phyloP scores from a whole-genome alignment of 2,329 filamentous ascomycete species.

The Anisogramma anomala region DNA sequence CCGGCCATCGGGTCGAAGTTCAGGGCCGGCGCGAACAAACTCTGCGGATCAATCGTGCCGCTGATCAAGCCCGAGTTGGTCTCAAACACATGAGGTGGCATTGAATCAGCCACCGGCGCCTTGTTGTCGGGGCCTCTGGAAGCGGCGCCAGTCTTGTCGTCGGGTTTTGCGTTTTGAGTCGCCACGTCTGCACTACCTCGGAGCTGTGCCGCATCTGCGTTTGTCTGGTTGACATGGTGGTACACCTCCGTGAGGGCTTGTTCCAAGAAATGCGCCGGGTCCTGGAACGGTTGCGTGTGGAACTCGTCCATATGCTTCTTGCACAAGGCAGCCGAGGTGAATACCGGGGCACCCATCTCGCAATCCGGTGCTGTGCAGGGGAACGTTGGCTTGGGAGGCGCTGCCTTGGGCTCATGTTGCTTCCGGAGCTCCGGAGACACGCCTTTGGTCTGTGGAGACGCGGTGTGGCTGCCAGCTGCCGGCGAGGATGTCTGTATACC shows the following conservation, averaged over 20 bases:
- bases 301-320: conserved; percentile 46
- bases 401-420: conserved; percentile 19
- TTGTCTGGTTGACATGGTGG: conserved; percentile 30
- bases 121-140: conserved; percentile 19
- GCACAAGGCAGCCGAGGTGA: conserved; percentile 42
- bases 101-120: conserved; percentile 19
- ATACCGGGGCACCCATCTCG: conserved; percentile 37
- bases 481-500: conserved; percentile 28
- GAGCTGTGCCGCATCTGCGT: conserved; percentile 30
- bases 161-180: conserved; percentile 19
- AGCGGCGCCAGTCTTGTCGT: conserved; percentile 19
- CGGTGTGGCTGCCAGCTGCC: conserved; percentile 17
- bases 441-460: conserved; percentile 25
- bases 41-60: conserved; percentile 42
- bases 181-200: conserved; percentile 33
- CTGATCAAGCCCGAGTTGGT: conserved; percentile 27
- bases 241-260: conserved; percentile 45
- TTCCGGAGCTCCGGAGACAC: conserved; percentile 36
- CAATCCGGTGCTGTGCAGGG: conserved; percentile 44
- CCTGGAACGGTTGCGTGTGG: conserved; percentile 42
- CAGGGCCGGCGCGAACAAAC: conserved; percentile 31
- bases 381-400: conserved; percentile 31
- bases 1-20: conserved; percentile 30
- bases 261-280: conserved; percentile 41
- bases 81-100: conserved; percentile 6